Evolutionary conservation across 78 protist genomes (phyloP).

Genomic region (Emiliania huxleyi): DNA sequence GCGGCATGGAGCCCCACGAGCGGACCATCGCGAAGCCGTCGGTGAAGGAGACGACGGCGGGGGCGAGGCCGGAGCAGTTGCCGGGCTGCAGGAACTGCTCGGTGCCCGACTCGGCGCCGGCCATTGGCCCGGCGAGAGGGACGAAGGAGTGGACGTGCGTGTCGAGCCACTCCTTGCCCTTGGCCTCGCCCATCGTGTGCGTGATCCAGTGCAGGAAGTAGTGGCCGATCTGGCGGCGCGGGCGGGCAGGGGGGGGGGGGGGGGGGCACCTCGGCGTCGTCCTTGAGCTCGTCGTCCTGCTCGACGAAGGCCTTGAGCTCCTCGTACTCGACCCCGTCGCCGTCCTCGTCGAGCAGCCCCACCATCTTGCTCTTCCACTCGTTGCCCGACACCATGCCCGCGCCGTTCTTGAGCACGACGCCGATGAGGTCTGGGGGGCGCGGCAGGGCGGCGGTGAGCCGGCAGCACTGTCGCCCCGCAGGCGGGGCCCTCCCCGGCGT

Average conservation of each 20-base stretch:
- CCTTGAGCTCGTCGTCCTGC: background rate
- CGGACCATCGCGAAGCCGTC: background rate
- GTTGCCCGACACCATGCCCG: background rate
- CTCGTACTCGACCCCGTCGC: background rate
- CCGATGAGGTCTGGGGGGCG: background rate
- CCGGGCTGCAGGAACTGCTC: background rate
- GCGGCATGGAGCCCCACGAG: background rate
- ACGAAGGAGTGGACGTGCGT: background rate
- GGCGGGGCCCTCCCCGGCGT: too few species aligned
- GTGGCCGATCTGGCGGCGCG: background rate
- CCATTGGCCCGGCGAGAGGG: background rate
- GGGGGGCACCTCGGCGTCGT: background rate
- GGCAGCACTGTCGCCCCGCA: too few species aligned
- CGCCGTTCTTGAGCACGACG: background rate
- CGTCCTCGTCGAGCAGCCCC: background rate
- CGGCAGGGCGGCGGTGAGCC: too few species aligned
- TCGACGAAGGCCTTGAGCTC: background rate
- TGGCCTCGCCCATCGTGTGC: background rate
- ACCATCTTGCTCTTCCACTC: background rate
- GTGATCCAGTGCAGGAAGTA: background rate
- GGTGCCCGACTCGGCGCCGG: background rate
- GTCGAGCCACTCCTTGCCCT: background rate
- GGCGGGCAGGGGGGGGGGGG: too few species aligned
- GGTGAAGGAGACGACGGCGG: background rate
- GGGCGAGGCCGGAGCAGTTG: background rate